Conservation (phyloP, 352 stramenopile genomes). For the Phytophthora pini region DNA sequence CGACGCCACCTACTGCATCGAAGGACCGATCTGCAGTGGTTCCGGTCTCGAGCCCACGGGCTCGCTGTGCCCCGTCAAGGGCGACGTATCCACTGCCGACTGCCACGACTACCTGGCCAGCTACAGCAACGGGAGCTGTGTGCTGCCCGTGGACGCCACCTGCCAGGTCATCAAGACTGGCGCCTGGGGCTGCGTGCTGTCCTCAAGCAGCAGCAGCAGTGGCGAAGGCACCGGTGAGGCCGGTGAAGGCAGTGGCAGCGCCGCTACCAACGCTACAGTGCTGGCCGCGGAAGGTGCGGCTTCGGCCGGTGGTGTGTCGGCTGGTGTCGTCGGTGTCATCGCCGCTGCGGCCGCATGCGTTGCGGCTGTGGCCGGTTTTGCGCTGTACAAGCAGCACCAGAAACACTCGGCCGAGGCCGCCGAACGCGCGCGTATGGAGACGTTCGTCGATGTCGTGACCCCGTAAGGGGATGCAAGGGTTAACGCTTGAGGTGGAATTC, state of each 20-base stretch:
- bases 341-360: conserved; percentile 32
- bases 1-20: conserved; percentile 59
- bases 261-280: conserved; percentile 8
- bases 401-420: conserved; percentile 17
- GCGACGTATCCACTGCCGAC: conserved; percentile 48
- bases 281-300: conserved; percentile 6
- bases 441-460: conserved; percentile 43
- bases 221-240: conserved; percentile 3
- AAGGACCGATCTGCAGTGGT: conserved; percentile 51
- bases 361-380: conserved; percentile 35
- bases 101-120: conserved; percentile 63
- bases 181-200: conserved; percentile 66
- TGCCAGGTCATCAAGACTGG: conserved; percentile 70
- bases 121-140: conserved; percentile 53
- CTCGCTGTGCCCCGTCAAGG: conserved; percentile 44
- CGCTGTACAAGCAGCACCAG: conserved; percentile 52
- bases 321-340: conserved; percentile 22
- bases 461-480: conserved; percentile 22
- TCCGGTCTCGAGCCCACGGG: conserved; percentile 33
- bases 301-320: conserved; percentile 14
- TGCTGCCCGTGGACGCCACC: conserved; percentile 51
- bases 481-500: conserved; percentile 20
- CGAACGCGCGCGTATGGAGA: conserved; percentile 14
- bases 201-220: conserved; percentile 13
- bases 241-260: conserved; percentile 16